A percentile compares a stretch with the other conserved stretches of the same genome.
These are phyloP conservation scores for Sporisorium scitamineum DNA, from an alignment of 1,284 basidiomycete species.

Conservation along the genomic window DNA sequence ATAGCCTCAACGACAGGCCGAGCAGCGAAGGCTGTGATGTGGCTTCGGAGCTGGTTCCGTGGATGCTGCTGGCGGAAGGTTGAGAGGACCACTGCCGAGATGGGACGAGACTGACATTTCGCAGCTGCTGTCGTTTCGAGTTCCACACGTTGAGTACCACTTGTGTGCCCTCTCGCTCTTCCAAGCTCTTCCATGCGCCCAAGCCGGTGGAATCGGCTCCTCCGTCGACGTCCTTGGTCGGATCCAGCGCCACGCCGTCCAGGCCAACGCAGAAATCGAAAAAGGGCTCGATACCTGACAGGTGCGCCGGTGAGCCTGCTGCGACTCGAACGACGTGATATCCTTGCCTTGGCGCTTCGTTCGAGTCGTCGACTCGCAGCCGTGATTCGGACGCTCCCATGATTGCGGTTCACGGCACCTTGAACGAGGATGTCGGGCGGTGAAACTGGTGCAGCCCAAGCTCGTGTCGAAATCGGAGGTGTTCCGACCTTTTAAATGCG, in stretches of 20 bases:
- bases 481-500: too few relatives aligned
- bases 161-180: constrained; percentile 83
- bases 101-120: constrained; percentile 86
- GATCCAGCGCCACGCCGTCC: constrained; percentile 71
- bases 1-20: constrained; percentile 91
- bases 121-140: constrained; percentile 83
- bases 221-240: constrained; percentile 52
- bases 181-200: constrained; percentile 73
- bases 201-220: constrained; percentile 41
- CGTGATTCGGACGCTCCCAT: constrained; percentile 52
- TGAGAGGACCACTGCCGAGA: constrained; percentile 80
- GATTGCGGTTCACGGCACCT: neutral
- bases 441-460: neutral
- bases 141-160: constrained; percentile 89
- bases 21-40: constrained; percentile 77
- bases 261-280: constrained; percentile 97
- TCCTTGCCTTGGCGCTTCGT: constrained; percentile 60
- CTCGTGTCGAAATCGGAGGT: neutral
- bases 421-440: neutral
- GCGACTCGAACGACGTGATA: constrained; percentile 69
- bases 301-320: constrained; percentile 72
- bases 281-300: constrained; percentile 89
- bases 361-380: constrained; percentile 43
- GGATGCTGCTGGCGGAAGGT: constrained; percentile 50
- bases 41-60: constrained; percentile 33